These are phyloP conservation scores for Hypsizygus ulmarius DNA, from an alignment of 1,284 basidiomycete genomes.

Conservation along the genomic window DNA sequence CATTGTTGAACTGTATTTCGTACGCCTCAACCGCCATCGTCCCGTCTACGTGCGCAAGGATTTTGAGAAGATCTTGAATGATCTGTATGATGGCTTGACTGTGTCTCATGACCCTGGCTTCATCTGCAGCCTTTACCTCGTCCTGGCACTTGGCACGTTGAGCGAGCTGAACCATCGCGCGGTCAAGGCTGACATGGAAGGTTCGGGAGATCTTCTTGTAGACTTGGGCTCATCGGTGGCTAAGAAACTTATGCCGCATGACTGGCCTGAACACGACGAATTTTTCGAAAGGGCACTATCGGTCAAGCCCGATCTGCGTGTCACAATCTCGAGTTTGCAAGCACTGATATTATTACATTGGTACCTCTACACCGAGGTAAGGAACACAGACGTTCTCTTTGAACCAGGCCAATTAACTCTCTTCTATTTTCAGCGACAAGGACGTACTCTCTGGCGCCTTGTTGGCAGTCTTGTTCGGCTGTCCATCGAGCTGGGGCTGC, in stretches of 20 bases:
- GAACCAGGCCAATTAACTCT: constrained; percentile 1
- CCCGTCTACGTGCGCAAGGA: constrained; percentile 67
- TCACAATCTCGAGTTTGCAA: constrained; percentile 76
- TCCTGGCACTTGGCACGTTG: constrained; percentile 76
- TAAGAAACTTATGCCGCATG: constrained; percentile 61
- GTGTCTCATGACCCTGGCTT: constrained; percentile 67
- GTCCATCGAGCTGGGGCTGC: constrained; percentile 75
- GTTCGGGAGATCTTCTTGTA: constrained; percentile 29
- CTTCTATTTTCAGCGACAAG: constrained; percentile 60
- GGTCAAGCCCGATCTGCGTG: constrained; percentile 75
- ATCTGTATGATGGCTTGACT: constrained; percentile 58
- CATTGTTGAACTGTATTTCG: constrained; percentile 70
- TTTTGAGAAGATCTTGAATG: constrained; percentile 59
- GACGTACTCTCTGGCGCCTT: constrained; percentile 78
- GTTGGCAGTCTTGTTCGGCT: constrained; percentile 78
- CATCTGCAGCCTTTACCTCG: constrained; percentile 70
- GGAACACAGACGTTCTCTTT: constrained; percentile 19
- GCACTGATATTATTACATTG: constrained; percentile 78
- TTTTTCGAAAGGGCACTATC: constrained; percentile 75
- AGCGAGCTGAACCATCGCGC: constrained; percentile 74
- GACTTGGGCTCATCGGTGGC: constrained; percentile 34
- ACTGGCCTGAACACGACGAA: constrained; percentile 79
- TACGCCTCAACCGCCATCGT: constrained; percentile 71
- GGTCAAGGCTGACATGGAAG: constrained; percentile 42
- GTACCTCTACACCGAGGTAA: constrained; percentile 83